These are phyloP conservation scores for Daldinia eschscholtzii DNA, from an alignment of 2,329 filamentous ascomycete species.

Conservation along the genomic window DNA sequence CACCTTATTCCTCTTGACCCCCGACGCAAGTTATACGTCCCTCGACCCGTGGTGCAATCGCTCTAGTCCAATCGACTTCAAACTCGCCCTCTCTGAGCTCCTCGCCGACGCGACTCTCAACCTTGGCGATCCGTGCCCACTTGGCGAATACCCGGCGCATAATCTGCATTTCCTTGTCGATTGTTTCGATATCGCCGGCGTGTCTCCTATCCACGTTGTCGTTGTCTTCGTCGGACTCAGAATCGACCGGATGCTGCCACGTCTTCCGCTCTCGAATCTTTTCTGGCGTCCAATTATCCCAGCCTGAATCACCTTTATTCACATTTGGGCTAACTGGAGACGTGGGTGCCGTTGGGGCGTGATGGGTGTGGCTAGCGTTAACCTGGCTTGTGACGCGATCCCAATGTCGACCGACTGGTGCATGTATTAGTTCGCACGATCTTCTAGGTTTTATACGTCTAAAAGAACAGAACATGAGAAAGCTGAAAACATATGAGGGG, in stretches of 20 bases:
- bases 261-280: constrained; percentile 54
- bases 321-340: constrained; percentile 30
- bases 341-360: constrained; percentile 54
- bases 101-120: constrained; percentile 67
- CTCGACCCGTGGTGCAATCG: constrained; percentile 82
- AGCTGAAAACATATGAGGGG: background rate
- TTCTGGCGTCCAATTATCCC: constrained; percentile 56
- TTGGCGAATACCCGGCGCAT: constrained; percentile 77
- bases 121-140: constrained; percentile 77
- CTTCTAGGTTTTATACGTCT: background rate
- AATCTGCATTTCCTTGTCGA: constrained; percentile 71
- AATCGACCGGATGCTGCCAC: constrained; percentile 54
- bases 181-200: constrained; percentile 57
- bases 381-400: constrained; percentile 72
- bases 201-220: constrained; percentile 45
- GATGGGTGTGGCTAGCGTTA: constrained; percentile 63
- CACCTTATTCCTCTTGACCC: constrained; percentile 35
- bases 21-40: constrained; percentile 71
- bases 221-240: constrained; percentile 57
- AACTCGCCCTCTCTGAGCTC: constrained; percentile 70
- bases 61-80: constrained; percentile 81
- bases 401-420: constrained; percentile 72
- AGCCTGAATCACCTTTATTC: constrained; percentile 46
- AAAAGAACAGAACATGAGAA: background rate
- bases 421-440: constrained; percentile 10